Conservation (phyloP, 768 basidiomycete species). For the Hysterangium stoloniferum region DNA sequence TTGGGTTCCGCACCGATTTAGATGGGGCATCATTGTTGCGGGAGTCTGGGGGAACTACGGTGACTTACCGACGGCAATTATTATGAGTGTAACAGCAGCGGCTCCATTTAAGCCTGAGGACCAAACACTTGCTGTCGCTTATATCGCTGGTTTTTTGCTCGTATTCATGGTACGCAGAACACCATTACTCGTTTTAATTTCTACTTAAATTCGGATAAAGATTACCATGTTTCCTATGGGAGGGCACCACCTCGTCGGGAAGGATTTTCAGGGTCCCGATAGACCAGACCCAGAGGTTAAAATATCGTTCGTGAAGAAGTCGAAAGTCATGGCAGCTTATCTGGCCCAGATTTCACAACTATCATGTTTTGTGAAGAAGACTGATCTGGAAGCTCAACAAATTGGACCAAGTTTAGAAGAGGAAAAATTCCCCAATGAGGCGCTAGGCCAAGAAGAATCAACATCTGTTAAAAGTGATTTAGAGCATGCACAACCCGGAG, state of each 20-base stretch:
- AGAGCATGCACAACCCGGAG: no score
- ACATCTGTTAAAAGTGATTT: background rate
- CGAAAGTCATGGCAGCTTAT: background rate
- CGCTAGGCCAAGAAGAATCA: background rate
- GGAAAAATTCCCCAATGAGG: background rate
- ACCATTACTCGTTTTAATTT: background rate
- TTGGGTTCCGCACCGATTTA: conserved; percentile 73
- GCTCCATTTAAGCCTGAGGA: conserved; percentile 56
- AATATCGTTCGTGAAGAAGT: conserved; percentile 26
- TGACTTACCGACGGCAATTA: conserved; percentile 62
- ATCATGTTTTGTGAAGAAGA: conserved; percentile 29
- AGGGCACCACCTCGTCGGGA: conserved; percentile 42
- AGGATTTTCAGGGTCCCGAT: conserved; percentile 62
- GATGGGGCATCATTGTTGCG: conserved; percentile 61
- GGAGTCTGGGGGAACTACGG: conserved; percentile 65
- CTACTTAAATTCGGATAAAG: conserved; percentile 23
- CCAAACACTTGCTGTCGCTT: conserved; percentile 56
- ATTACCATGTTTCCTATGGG: conserved; percentile 61
- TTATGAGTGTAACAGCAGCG: conserved; percentile 52
- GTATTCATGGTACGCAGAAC: conserved; percentile 44
- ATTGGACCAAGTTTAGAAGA: no score
- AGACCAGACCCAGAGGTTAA: conserved; percentile 48
- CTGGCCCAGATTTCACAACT: conserved; percentile 3
- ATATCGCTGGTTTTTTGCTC: conserved; percentile 54
- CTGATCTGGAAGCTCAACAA: background rate